phyloP scores from a whole-genome alignment of 768 basidiomycete genomes.

The Mycena alexandri region DNA sequence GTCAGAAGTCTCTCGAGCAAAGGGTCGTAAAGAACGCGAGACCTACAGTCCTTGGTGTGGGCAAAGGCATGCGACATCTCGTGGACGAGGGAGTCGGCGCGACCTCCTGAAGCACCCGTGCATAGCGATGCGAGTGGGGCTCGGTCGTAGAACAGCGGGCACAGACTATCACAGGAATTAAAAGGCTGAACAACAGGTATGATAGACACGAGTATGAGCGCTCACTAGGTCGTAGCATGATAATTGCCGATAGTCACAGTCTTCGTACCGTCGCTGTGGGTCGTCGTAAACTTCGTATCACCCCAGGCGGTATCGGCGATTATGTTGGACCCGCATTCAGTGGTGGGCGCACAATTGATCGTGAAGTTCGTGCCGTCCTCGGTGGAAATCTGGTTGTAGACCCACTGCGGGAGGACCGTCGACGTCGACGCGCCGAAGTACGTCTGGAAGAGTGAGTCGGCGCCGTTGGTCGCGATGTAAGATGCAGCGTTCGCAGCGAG shows the following conservation, averaged over 20 bases:
- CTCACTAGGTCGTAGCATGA: conserved; percentile 1
- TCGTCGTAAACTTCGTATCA: neutral
- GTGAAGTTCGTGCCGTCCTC: neutral
- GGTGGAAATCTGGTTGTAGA: neutral
- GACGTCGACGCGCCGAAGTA: conserved; percentile 1
- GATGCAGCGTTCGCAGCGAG: neutral
- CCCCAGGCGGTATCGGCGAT: neutral
- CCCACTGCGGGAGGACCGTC: neutral
- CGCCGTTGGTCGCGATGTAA: neutral
- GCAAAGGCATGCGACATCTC: neutral
- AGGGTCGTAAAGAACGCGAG: neutral
- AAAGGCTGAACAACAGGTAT: neutral
- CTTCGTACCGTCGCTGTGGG: neutral
- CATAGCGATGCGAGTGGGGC: neutral
- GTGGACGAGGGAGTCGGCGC: neutral
- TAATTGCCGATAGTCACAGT: neutral
- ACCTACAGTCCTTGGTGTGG: neutral
- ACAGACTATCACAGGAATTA: neutral
- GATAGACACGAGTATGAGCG: conserved; percentile 1
- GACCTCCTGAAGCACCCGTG: neutral
- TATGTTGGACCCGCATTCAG: neutral
- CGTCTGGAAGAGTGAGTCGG: neutral
- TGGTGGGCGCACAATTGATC: neutral
- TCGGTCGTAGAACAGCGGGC: neutral
- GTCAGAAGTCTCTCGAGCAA: neutral